Evolutionary conservation across 2,329 filamentous ascomycete species (phyloP), one percentile per base, ranked within the genome.

Genomic region (Sporothrix pseudoabietina): DNA sequence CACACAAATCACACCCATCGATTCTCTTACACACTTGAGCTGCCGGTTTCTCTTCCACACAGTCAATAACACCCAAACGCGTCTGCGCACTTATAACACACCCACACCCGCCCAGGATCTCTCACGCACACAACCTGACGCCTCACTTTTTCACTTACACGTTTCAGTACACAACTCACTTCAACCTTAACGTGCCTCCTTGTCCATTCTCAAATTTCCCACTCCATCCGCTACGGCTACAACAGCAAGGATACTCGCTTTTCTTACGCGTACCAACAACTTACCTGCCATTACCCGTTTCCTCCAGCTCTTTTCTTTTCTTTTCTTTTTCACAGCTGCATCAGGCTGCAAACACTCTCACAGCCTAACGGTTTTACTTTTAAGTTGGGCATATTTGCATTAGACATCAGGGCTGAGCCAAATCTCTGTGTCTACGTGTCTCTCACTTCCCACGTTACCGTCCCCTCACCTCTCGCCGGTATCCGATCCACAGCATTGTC

Each of bases 321-420:
- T 9, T 26, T 26, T 26, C 26, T 26, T 26, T 26, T 26, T 26
- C 26, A 26, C 39, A 9, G 1, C 16, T 71, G n/a, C 69, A 41
- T 73, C 66, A 57, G 57, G 57, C 72, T 57, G 49, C 69, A 39
- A 73, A 52, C 26, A 35, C 41, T 19, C n/a, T 14, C 47, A 26
- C 7, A 57, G 44, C 63, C 54, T 35, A 44, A 35, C 71, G 71
- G 32, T 66, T 66, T 47, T 39, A 30, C 44, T 66, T 68, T 68
- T 68, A 80, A 81, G 82, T 87, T 87, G 84, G 86, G 86, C 85
- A 86, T 82, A 82, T 85, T 82, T 88, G 86, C 86, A 86, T 87
- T 57, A 71, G 66, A 61, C 59, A 54, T n/a, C 16, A 22, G 47
- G 44, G 10, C 35, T 71, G 44, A 32, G 44, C 19, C 44, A 10